A percentile compares a stretch with the other conserved stretches of the same genome.
phyloP scores from a whole-genome alignment of 176 grass and related monocot genomes.

The Stipa capillata region DNA sequence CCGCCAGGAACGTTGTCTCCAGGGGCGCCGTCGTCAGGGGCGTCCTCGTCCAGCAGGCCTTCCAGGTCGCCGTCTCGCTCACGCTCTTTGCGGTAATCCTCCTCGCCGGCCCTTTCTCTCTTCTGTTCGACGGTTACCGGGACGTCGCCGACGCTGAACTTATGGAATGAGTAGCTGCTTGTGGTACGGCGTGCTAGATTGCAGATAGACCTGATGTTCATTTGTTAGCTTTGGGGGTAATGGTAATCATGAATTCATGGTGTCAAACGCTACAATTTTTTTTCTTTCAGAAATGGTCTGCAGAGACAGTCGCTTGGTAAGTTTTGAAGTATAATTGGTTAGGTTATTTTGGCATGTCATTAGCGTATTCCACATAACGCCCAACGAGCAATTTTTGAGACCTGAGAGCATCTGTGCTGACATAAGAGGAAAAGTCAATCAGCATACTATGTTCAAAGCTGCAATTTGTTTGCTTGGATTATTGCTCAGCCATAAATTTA shows the following conservation, averaged over 20 bases:
- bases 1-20: conserved; percentile 56
- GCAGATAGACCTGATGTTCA: not conserved
- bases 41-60: conserved; percentile 77
- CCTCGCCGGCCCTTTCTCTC: not conserved
- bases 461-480: not conserved
- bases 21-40: conserved; percentile 63
- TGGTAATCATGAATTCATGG: not conserved
- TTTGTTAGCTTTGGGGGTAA: not conserved
- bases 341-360: not conserved
- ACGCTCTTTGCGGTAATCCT: conserved; percentile 60
- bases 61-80: conserved; percentile 77
- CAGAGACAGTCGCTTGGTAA: not conserved
- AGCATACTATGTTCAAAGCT: not conserved
- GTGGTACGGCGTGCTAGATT: not conserved
- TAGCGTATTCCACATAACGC: not conserved
- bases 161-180: too few species aligned
- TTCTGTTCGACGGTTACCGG: too few species aligned
- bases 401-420: not conserved
- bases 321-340: not conserved
- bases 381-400: not conserved
- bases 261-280: not conserved
- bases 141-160: too few species aligned
- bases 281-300: not conserved
- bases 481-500: not conserved
- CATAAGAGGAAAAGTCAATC: not conserved